Conservation (phyloP, 352 stramenopile species). For the Phytophthora rubi region DNA sequence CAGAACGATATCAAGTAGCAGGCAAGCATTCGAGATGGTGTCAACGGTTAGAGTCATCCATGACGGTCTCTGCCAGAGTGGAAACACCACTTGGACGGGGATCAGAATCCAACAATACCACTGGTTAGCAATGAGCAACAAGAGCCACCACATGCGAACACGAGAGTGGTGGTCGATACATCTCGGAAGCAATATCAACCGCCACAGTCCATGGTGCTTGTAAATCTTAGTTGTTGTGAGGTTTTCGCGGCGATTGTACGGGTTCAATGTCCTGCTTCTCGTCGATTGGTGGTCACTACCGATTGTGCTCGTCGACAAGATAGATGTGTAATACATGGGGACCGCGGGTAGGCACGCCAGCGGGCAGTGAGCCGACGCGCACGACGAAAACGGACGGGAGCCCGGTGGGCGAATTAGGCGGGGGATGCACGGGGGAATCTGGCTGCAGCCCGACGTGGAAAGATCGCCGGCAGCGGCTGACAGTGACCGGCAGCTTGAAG, state of each 20-base stretch:
- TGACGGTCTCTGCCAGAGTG: constrained; percentile 38
- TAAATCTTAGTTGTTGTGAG: not conserved
- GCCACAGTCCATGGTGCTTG: constrained; percentile 37
- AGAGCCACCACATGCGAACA: constrained; percentile 54
- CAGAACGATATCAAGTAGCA: constrained; percentile 54
- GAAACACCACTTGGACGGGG: constrained; percentile 60
- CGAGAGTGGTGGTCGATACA: constrained; percentile 63
- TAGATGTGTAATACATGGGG: too few relatives aligned
- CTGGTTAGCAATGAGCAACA: constrained; percentile 37
- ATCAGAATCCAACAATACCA: constrained; percentile 59
- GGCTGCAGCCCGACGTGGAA: too few relatives aligned
- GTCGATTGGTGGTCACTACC: not conserved
- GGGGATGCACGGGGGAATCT: too few relatives aligned
- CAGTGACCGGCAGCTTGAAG: too few relatives aligned
- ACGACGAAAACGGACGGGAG: too few relatives aligned
- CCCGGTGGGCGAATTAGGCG: too few relatives aligned
- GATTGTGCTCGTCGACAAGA: not conserved
- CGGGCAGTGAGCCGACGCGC: too few relatives aligned
- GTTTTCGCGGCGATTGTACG: not conserved
- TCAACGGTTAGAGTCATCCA: constrained; percentile 43
- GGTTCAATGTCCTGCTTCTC: not conserved
- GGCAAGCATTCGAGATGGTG: constrained; percentile 33
- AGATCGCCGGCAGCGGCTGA: too few relatives aligned
- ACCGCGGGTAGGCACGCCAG: too few relatives aligned
- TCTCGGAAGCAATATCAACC: constrained; percentile 1